A percentile compares a stretch with the other conserved stretches of the same genome.
Evolutionary conservation across 331 rosid genomes (phyloP).

Genomic region (Malus hybrid): DNA sequence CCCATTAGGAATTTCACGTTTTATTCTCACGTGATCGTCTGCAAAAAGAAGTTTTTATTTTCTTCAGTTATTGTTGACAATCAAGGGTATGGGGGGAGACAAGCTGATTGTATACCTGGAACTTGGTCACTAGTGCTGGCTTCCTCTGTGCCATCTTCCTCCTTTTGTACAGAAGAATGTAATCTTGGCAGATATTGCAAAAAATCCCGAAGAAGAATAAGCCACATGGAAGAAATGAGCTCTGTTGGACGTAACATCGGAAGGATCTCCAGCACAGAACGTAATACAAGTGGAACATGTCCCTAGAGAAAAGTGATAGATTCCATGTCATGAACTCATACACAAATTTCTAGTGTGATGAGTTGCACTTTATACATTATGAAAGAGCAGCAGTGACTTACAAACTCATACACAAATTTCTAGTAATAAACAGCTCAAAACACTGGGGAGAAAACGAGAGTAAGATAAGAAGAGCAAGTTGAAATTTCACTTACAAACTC

Average conservation of each 20-base stretch:
- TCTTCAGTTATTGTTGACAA: slow-evolving; percentile 2
- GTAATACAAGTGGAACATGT: slow-evolving; percentile 74
- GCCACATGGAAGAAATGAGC: slow-evolving; percentile 82
- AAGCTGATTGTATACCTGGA: slow-evolving; percentile 32
- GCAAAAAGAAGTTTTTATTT: slow-evolving; percentile 24
- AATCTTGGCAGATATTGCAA: slow-evolving; percentile 79
- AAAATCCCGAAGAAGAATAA: slow-evolving; percentile 64
- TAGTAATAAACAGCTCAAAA: not conserved
- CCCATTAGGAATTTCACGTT: slow-evolving; percentile 46
- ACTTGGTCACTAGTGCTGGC: slow-evolving; percentile 44
- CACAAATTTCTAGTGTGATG: not conserved
- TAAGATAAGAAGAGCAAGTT: not conserved
- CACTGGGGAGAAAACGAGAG: not conserved
- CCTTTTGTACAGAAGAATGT: slow-evolving; percentile 43
- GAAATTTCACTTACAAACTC: slow-evolving; percentile 74
- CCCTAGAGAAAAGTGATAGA: slow-evolving; percentile 48
- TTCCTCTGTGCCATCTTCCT: slow-evolving; percentile 49
- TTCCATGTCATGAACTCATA: not conserved
- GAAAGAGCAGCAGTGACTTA: not conserved
- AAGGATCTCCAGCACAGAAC: slow-evolving; percentile 72
- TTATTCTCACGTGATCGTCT: slow-evolving; percentile 39
- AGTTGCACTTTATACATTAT: not conserved
- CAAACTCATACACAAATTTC: no score
- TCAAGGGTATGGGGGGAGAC: slow-evolving; percentile 17
- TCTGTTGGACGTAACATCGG: slow-evolving; percentile 72